Base-by-base conservation (phyloP, 108 stramenopile species). In the Mayamaea pseudoterrestris region DNA sequence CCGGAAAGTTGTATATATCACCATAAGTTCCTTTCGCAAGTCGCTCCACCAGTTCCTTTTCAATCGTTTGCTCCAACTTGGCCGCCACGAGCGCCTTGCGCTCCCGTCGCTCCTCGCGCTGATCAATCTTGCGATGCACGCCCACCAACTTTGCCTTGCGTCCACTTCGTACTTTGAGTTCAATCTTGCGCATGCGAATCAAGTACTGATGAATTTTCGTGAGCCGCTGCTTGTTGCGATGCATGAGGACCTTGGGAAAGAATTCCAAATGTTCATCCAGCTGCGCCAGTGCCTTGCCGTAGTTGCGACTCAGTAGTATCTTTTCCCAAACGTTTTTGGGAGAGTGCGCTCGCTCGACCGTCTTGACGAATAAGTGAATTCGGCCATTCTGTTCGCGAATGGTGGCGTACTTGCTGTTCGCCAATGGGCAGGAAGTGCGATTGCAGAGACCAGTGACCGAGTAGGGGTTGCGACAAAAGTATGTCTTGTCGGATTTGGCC, bases 201-300 rank as follows among this genome's bases (percentile, higher is more conserved):
- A 99, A 58, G 55, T 96, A 97, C 63, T 99, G 98, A 70, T 96
- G 93, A 30, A 99, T 96, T 60, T 97, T 97, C 13, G 98, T 99
- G 51, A 99, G 66, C 18, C 98, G 69, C 67, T 99, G 98, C 58
- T 99, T 99, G 76, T 93, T 95, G 30, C 92, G 61, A 70, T 96
- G 96, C 41, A 87, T 55, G 45, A 88, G 61, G 24, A 77, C 80
- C 53, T 96, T 95, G 21, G 98, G 95, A 45, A 94, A 97, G 59
- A 73, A 96, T 34, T 88, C 80, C 60, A 99, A 74, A 48, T 97
- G 81, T 62, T 94, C 73, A 29, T 93, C 92, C 20, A 99, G 58
- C 40, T 83, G 78, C 26, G 69, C 69, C 60, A 96, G 34, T 0
- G 98, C 98, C 57, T 96, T 91, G 59, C 69, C 37, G 57, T 97